Conservation (phyloP, 2,329 filamentous ascomycete species). For the Fusarium hostae region DNA sequence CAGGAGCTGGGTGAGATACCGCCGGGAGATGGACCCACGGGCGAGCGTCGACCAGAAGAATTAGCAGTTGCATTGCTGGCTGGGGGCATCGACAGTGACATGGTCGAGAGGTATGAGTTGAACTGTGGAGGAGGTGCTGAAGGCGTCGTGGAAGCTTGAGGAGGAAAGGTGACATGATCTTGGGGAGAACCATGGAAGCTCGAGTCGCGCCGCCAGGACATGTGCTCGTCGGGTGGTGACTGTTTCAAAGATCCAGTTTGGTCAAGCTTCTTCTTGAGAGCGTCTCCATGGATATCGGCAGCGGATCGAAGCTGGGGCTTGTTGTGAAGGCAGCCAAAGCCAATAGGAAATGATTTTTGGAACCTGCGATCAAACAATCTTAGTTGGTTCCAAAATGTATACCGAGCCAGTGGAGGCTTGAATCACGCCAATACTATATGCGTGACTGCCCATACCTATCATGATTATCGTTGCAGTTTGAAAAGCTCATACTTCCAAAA, state of each 20-base stretch:
- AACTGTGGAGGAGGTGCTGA: conserved; percentile 57
- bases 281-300: conserved; percentile 60
- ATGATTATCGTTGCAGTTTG: no score
- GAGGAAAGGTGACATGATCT: conserved; percentile 59
- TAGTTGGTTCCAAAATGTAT: no score
- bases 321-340: conserved; percentile 61
- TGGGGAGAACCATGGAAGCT: conserved; percentile 63
- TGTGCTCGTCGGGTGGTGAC: conserved; percentile 59
- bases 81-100: conserved; percentile 48
- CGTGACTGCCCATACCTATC: no score
- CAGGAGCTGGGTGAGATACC: conserved; percentile 62
- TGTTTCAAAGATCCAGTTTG: conserved; percentile 58
- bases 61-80: conserved; percentile 55
- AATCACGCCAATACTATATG: no score
- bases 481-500: no score
- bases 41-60: conserved; percentile 60
- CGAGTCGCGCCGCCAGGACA: conserved; percentile 60
- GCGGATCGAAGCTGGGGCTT: conserved; percentile 43
- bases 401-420: no score
- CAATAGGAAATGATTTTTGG: no score
- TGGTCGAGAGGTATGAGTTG: conserved; percentile 60
- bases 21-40: conserved; percentile 57
- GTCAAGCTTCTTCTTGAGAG: conserved; percentile 66
- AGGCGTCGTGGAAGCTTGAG: conserved; percentile 56
- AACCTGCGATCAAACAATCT: no score